A percentile compares a stretch with the other conserved stretches of the same genome.
phyloP scores from a whole-genome alignment of 2,329 filamentous ascomycete species.

The Aciculosporium take region DNA sequence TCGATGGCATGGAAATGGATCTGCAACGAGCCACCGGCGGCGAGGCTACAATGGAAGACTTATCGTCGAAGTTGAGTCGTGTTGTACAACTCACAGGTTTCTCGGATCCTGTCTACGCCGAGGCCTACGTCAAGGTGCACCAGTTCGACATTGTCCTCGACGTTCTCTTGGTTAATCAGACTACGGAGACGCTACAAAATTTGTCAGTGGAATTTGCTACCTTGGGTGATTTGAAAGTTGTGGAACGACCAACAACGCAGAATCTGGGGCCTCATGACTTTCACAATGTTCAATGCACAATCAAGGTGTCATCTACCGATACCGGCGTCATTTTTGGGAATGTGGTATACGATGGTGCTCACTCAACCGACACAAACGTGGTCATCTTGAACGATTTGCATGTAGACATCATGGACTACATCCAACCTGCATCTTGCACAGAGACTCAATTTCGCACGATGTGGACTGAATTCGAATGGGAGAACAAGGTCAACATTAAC shows the following conservation, averaged over 20 bases:
- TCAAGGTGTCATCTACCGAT: constrained; percentile 96
- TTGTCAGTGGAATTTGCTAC: constrained; percentile 98
- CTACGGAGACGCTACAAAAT: constrained; percentile 89
- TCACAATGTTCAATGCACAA: constrained; percentile 94
- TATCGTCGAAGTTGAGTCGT: constrained; percentile 85
- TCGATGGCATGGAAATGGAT: constrained; percentile 77
- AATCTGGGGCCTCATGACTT: constrained; percentile 94
- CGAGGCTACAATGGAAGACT: constrained; percentile 67
- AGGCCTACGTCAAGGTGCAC: constrained; percentile 96
- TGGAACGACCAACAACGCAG: constrained; percentile 90
- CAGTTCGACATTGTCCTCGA: constrained; percentile 98
- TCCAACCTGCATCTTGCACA: constrained; percentile 88
- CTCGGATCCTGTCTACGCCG: constrained; percentile 96
- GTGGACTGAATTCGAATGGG: constrained; percentile 99
- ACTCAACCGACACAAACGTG: constrained; percentile 85
- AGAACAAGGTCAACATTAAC: constrained; percentile 99
- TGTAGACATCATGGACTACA: constrained; percentile 99
- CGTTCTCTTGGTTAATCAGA: constrained; percentile 93
- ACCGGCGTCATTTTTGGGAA: constrained; percentile 98
- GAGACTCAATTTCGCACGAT: constrained; percentile 99
- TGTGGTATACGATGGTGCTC: constrained; percentile 89
- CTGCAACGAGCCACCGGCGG: constrained; percentile 89
- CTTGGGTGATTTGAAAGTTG: constrained; percentile 90
- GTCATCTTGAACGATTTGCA: constrained; percentile 97
- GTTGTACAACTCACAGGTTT: constrained; percentile 97